Base-by-base conservation (phyloP, 2,329 filamentous ascomycete genomes). In the Pseudovirgaria hyperparasitica region DNA sequence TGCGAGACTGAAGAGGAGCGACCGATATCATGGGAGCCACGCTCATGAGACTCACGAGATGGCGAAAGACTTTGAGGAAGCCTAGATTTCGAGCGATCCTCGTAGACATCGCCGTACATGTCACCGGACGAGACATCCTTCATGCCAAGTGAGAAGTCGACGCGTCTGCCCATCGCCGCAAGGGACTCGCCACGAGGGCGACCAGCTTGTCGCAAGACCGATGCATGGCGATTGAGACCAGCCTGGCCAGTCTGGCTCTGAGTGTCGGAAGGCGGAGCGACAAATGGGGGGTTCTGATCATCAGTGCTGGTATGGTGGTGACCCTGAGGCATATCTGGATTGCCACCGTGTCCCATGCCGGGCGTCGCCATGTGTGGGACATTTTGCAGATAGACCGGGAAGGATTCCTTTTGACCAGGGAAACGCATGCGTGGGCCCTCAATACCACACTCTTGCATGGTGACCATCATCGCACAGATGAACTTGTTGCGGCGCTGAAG, bases 401-500 rank as follows among this genome's bases (percentile, higher is more conserved):
- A 73, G 25, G 72, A 71, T 31, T 70, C 60, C 40, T 70, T 72
- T 33, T 74, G 71, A 33, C 80, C 76, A 27, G 78, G 75, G 54
- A 69, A 70, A 43, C 77, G 74, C 60, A 76, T 73, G 42, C 74
- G 71, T 22, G 85, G 84, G 29, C 81, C 81, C 62, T 92, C 80
- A 49, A 92, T 90, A 31, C 82, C 82, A 27, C 87, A 65, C 29
- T 82, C 73, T 34, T 80, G 70, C 63, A 94, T 85, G 29, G 82
- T 73, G 19, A 80, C 65, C 78, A 93, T 92, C 45, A 96, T 62
- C 35, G 90, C 84, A 37, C 80, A 85, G 38, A 92, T 85, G 54
- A 96, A 93, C 49, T 86, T 90, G 65, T 94, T 94, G 43, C 90
- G 81, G 11, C 87, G 73, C 41, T 80, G 82, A 3, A 96, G 69